A percentile compares a stretch with the other conserved stretches of the same genome.
Evolutionary conservation across 2,329 filamentous ascomycete species (phyloP).

Genomic region (Colletotrichum costaricense): DNA sequence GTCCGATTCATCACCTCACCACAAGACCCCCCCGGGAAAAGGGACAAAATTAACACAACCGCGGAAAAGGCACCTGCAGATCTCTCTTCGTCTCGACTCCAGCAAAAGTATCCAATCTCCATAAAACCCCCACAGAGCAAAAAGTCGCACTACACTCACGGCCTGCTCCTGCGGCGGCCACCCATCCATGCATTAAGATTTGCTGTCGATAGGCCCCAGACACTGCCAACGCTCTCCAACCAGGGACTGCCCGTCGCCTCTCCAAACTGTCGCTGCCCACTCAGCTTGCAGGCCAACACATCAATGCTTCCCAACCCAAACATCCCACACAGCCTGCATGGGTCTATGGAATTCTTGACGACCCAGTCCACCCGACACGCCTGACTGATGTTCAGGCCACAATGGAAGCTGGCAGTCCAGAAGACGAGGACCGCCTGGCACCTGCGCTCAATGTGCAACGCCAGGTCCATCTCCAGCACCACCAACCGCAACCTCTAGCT

Average conservation of each 20-base stretch:
- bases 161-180: slow-evolving; percentile 31
- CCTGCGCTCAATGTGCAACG: slow-evolving; percentile 40
- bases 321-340: slow-evolving; percentile 51
- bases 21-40: neutral
- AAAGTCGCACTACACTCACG: slow-evolving; percentile 33
- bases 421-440: slow-evolving; percentile 53
- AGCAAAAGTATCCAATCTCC: slow-evolving; percentile 18
- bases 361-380: slow-evolving; percentile 54
- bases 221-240: slow-evolving; percentile 35
- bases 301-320: slow-evolving; percentile 56
- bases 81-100: slow-evolving; percentile 22
- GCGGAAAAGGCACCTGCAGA: neutral
- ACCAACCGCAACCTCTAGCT: slow-evolving; percentile 25
- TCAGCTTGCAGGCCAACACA: slow-evolving; percentile 55
- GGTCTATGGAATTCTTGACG: slow-evolving; percentile 53
- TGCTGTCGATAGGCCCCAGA: slow-evolving; percentile 35
- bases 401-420: slow-evolving; percentile 61
- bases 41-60: neutral
- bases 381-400: slow-evolving; percentile 58
- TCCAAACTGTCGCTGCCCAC: slow-evolving; percentile 44
- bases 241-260: slow-evolving; percentile 36
- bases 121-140: slow-evolving; percentile 32
- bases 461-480: slow-evolving; percentile 42
- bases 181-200: slow-evolving; percentile 36
- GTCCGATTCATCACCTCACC: slow-evolving; percentile 23